Percentiles rank a stretch among this genome's conserved stretches.
Conservation (phyloP, 306 rosid genomes). For the Sophora flavescens region DNA sequence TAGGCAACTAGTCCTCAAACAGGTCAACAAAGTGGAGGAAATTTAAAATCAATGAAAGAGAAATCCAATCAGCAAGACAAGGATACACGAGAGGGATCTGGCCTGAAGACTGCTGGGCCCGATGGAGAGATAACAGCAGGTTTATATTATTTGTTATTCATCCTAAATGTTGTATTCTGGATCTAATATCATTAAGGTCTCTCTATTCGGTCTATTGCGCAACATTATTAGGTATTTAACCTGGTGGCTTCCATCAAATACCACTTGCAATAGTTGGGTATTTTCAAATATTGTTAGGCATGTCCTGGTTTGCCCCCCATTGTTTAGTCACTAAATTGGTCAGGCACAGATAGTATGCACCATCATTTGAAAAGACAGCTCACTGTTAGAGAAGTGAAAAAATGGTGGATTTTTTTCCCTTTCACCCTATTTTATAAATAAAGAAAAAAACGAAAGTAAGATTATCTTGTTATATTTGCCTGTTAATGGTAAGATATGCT, state of each 20-base stretch:
- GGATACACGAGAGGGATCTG: constrained; percentile 58
- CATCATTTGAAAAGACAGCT: constrained; percentile 18
- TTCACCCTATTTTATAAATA: constrained; percentile 16
- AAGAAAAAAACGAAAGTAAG: not conserved
- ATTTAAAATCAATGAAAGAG: constrained; percentile 66
- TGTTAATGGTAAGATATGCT: too few relatives aligned
- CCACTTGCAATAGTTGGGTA: constrained; percentile 12
- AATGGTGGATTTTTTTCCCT: not conserved
- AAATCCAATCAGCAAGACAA: constrained; percentile 63
- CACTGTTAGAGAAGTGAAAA: constrained; percentile 7
- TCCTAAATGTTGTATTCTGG: constrained; percentile 37
- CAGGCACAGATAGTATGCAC: constrained; percentile 13
- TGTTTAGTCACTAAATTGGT: constrained; percentile 38
- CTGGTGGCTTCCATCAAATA: constrained; percentile 25
- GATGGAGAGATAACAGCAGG: constrained; percentile 75
- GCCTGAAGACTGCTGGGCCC: constrained; percentile 67
- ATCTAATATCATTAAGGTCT: constrained; percentile 26
- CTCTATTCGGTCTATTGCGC: constrained; percentile 14
- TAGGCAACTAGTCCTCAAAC: constrained; percentile 73
- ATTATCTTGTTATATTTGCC: too few relatives aligned
- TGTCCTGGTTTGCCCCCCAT: constrained; percentile 40
- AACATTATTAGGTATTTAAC: constrained; percentile 31
- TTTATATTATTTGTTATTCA: constrained; percentile 43
- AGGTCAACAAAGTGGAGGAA: constrained; percentile 65
- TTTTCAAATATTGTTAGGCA: constrained; percentile 23